These are phyloP conservation scores for Fusarium lateritium DNA, from an alignment of 2,329 filamentous ascomycete genomes.

Conservation along the genomic window DNA sequence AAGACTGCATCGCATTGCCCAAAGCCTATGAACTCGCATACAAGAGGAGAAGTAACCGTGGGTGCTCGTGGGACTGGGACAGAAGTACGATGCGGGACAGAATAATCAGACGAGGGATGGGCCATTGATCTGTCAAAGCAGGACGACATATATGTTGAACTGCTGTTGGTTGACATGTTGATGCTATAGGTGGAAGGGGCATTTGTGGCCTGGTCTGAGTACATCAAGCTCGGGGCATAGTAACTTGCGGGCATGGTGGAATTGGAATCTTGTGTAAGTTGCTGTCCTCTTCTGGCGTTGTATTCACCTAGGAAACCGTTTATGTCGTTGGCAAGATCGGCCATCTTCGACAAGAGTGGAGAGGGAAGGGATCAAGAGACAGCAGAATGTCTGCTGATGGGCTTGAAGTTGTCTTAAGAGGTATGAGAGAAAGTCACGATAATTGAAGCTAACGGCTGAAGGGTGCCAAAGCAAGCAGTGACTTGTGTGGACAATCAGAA, in stretches of 20 bases:
- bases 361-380: background rate
- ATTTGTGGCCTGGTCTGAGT: constrained; percentile 18
- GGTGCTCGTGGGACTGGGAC: constrained; percentile 22
- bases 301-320: constrained; percentile 35
- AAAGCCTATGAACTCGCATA: constrained; percentile 62
- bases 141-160: constrained; percentile 25
- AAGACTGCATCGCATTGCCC: constrained; percentile 58
- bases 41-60: background rate
- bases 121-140: constrained; percentile 24
- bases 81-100: constrained; percentile 41
- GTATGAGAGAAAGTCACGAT: background rate
- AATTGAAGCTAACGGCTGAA: background rate
- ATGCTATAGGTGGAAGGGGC: constrained; percentile 16
- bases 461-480: background rate
- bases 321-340: constrained; percentile 29
- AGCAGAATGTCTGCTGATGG: background rate
- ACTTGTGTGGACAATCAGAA: background rate
- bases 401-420: background rate
- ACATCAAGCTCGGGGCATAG: constrained; percentile 33
- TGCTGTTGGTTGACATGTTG: constrained; percentile 30
- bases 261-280: constrained; percentile 4
- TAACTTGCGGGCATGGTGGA: constrained; percentile 9
- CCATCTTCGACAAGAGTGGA: constrained; percentile 11
- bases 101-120: constrained; percentile 32
- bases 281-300: constrained; percentile 23